Evolutionary conservation across 1,284 basidiomycete genomes (phyloP).

Genomic region (Austropuccinia psidii): DNA sequence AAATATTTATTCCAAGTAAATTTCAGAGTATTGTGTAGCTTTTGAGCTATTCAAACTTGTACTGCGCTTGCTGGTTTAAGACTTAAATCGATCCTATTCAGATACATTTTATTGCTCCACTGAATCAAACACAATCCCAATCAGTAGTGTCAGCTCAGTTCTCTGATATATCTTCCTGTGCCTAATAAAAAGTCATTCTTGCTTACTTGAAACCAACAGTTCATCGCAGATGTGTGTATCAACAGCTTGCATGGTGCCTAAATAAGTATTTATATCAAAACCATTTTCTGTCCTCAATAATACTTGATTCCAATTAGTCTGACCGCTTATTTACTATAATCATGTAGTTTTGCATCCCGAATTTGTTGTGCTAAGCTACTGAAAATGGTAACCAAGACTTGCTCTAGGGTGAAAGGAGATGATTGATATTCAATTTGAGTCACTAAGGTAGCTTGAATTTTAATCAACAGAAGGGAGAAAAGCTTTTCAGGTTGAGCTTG

Average conservation of each 20-base stretch:
- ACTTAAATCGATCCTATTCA: background rate
- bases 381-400: slow-evolving; percentile 40
- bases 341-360: slow-evolving; percentile 37
- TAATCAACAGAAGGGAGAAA: background rate
- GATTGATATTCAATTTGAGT: background rate
- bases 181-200: background rate
- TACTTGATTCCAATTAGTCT: background rate
- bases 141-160: background rate
- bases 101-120: slow-evolving; percentile 10
- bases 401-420: slow-evolving; percentile 40
- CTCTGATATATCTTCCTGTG: background rate
- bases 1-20: background rate
- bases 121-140: background rate
- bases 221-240: background rate
- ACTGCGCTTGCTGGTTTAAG: background rate
- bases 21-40: background rate
- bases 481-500: no score
- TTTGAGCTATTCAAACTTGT: background rate
- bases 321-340: no score
- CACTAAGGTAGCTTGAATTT: background rate
- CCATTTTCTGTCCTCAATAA: background rate
- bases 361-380: slow-evolving; percentile 38
- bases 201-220: slow-evolving; percentile 8
- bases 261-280: background rate
- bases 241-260: background rate